phyloP scores from a whole-genome alignment of 805 yeast species.

The Nakazawaea wickerhamii region DNA sequence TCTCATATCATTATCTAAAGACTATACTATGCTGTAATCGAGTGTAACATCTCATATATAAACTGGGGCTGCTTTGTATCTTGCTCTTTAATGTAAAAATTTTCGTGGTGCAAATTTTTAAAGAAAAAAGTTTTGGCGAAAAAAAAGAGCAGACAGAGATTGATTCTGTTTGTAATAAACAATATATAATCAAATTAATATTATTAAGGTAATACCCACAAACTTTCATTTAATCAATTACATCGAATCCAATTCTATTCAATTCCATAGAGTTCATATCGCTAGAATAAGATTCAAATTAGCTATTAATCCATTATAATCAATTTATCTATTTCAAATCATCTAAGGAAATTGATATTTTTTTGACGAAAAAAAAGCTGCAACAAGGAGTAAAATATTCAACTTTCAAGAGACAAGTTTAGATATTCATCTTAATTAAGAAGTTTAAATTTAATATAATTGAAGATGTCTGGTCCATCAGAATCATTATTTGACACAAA shows the following conservation, averaged over 20 bases:
- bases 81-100: neutral
- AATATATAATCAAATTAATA: neutral
- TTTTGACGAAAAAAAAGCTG: neutral
- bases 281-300: neutral
- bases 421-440: neutral
- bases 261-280: too few species aligned
- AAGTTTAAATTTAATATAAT: neutral
- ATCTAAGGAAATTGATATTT: neutral
- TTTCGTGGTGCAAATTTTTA: neutral
- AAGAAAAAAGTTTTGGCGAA: neutral
- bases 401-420: neutral
- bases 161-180: neutral
- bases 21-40: neutral
- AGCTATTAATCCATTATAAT: too few species aligned
- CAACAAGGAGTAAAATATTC: neutral
- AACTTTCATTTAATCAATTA: neutral
- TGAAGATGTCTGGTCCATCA: slow-evolving; percentile 17
- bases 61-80: neutral
- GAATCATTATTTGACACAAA: slow-evolving; percentile 28
- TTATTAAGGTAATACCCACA: neutral
- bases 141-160: too few species aligned
- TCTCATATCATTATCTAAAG: too few species aligned
- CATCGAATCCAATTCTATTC: too few species aligned
- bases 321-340: too few species aligned
- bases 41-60: neutral